Evolutionary conservation across 2,329 filamentous ascomycete species (phyloP), one percentile per base, ranked within the genome.

Genomic region (Fusarium sp.): DNA sequence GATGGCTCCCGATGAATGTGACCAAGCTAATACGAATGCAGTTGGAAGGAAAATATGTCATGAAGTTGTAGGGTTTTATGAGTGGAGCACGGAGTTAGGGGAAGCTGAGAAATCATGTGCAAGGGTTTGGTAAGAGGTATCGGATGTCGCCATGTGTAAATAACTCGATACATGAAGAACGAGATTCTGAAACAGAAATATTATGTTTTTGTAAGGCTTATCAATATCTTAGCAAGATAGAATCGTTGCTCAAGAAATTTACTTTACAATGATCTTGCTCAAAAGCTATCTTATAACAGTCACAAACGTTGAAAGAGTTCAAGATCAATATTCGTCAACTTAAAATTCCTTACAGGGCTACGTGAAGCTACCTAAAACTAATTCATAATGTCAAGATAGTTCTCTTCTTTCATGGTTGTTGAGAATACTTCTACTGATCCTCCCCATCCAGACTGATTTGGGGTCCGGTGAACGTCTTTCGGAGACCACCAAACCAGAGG

Each of bases 391-490:
- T 25, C 0, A 20, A 35, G 15, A 13, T 18, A 14, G 4, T 47
- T 10, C 12, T 14, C 1, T 36, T 12, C 3, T 13, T 17, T 4
- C 17, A 5, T 20, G 18, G 3, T n/a, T 11, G 4, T 5, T 4
- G 12, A 9, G 3, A 3, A n/a, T 7, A 6, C 5, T 25, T 36
- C 15, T 55, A 56, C 14, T 63, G 27, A 29, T 70, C 44, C 8
- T 66, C 61, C 7, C 55, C 64, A 10, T 72, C 62, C 2, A 65
- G 27, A 18, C 27, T 42, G 7, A 70, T 38, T 25, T 65, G 68
- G 2, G 75, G 75, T 0, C 75, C 75, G 12, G 72, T 75, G 55
- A 77, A 77, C 0, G 68, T 74, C 50, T 71, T 74, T 5, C 71
- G 60, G 4, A 75, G 31, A 7, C 73, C 73, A 25, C 62, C 65